Percentiles rank a stretch among this genome's conserved stretches.
Evolutionary conservation across 352 stramenopile genomes (phyloP).

Genomic region (Phytophthora brassicae): DNA sequence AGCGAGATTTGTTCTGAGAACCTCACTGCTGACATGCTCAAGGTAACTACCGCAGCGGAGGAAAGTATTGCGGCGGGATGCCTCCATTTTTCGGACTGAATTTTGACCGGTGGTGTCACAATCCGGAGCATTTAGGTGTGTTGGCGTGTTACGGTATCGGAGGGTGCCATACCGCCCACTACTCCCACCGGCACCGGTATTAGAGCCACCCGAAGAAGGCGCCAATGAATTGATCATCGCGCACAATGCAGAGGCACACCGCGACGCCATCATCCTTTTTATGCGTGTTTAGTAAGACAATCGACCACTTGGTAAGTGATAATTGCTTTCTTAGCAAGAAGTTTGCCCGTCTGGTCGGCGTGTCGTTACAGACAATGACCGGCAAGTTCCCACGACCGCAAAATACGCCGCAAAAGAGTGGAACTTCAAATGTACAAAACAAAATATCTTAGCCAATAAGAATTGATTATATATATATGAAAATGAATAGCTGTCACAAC

Average conservation of each 20-base stretch:
- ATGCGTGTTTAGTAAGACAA: slow-evolving; percentile 8
- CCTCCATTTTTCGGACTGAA: background rate
- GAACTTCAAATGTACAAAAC: too few species aligned
- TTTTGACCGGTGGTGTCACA: slow-evolving; percentile 10
- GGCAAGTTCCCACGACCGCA: too few species aligned
- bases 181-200: background rate
- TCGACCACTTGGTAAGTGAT: slow-evolving; percentile 9
- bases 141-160: slow-evolving; percentile 7
- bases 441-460: too few species aligned
- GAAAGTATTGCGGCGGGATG: background rate
- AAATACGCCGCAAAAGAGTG: too few species aligned
- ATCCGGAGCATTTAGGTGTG: slow-evolving; percentile 6
- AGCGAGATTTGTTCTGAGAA: slow-evolving; percentile 4
- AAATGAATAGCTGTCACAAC: too few species aligned
- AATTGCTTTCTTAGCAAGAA: slow-evolving; percentile 7
- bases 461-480: too few species aligned
- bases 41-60: slow-evolving; percentile 1
- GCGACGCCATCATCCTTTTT: background rate
- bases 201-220: background rate
- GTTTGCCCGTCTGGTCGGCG: background rate
- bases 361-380: too few species aligned
- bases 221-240: background rate
- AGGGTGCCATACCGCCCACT: background rate
- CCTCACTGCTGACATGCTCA: background rate
- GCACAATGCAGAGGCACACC: slow-evolving; percentile 9